Base-by-base conservation (phyloP, 1,284 basidiomycete genomes). In the Pascua guehoae region DNA sequence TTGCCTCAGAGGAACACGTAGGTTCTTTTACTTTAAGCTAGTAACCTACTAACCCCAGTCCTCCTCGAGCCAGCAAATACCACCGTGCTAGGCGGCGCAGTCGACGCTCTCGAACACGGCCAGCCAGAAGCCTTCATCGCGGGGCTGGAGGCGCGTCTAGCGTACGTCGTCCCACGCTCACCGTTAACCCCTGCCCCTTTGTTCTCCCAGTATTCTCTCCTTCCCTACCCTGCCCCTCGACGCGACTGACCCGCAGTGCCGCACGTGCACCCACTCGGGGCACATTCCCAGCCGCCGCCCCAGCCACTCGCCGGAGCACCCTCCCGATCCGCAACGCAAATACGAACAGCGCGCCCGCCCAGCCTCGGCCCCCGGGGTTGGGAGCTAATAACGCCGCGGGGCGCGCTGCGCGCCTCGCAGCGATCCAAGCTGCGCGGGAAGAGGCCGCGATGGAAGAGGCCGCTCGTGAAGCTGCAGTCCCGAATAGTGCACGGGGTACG, bases 41-140 rank as follows among this genome's bases (percentile, higher is more conserved):
- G 2, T 16, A 5, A 24, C 12, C 8, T 24, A 16, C 51, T 54
- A 39, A 53, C 43, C 4, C 47, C 41, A 68, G 71, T 78, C 11
- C 63, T 76, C 12, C 66, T 78, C 39, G 61, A 64, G 10, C 72
- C 73, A 0, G 61, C 66, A 16, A 75, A 72, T 53, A 66, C 65
- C 12, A 56, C 61, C 15, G 56, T 73, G n/a, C 46, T 75, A 1
- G 72, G 73, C 9, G 66, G 69, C 10, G 55, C 53, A 14, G 66
- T 75, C 16, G 70, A 71, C 4, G 65, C 67, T 16, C 62, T 77
- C 18, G 71, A 77, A 44, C 61, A 45, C 5, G 48, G 62, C 8
- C 75, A 76, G 52, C 63, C 67, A 4, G 49, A 51, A 4, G 53
- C 61, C 16, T 78, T 78, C 51, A 50, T 71, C 47, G 61, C 54